A percentile compares a stretch with the other conserved stretches of the same genome.
These are phyloP conservation scores for Clarireedia monteithiana DNA, from an alignment of 2,329 filamentous ascomycete genomes.

Conservation along the genomic window DNA sequence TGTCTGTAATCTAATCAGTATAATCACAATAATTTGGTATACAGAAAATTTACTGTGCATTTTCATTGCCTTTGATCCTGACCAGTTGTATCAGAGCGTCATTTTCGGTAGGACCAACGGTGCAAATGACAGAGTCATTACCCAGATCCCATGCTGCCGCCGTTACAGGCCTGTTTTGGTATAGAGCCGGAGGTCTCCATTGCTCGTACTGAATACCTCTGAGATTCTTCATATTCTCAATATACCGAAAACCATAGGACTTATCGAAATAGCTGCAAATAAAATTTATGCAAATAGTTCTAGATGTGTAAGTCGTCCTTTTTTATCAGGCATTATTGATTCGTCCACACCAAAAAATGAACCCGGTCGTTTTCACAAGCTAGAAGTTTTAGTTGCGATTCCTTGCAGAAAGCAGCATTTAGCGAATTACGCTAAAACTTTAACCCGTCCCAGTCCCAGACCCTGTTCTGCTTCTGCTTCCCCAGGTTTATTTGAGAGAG, in stretches of 20 bases:
- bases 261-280: background rate
- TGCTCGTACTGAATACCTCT: slow-evolving; percentile 65
- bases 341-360: background rate
- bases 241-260: background rate
- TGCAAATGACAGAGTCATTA: slow-evolving; percentile 70
- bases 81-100: slow-evolving; percentile 67
- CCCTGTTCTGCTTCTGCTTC: background rate
- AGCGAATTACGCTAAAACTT: slow-evolving; percentile 3
- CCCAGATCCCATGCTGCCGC: slow-evolving; percentile 80
- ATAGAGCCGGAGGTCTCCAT: slow-evolving; percentile 50
- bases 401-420: background rate
- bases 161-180: slow-evolving; percentile 48
- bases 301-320: background rate
- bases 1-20: slow-evolving; percentile 30
- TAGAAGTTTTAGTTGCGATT: slow-evolving; percentile 5
- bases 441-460: background rate
- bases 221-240: slow-evolving; percentile 71
- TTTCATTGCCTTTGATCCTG: slow-evolving; percentile 40
- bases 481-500: slow-evolving; percentile 3
- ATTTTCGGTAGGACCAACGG: slow-evolving; percentile 69
- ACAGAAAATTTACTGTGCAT: slow-evolving; percentile 20
- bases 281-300: slow-evolving; percentile 4
- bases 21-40: background rate
- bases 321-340: slow-evolving; percentile 6
- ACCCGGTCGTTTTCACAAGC: slow-evolving; percentile 16